These are phyloP conservation scores for Carex arenaria DNA, from an alignment of 202 grass and related monocot species.

Conservation along the genomic window DNA sequence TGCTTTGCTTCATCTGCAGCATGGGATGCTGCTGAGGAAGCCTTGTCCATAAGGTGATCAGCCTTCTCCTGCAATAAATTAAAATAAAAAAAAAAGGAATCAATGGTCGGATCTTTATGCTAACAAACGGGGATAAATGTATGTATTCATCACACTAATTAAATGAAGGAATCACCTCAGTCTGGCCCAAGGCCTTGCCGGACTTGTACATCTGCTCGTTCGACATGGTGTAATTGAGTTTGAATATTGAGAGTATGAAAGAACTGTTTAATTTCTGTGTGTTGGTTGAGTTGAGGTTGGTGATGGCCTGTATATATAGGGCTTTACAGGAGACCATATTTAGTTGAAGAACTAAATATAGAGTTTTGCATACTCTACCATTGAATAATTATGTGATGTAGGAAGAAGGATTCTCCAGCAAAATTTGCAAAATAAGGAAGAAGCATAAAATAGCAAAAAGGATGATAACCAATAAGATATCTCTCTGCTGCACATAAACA, in stretches of 20 bases:
- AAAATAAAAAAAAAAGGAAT: neutral
- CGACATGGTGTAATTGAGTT: conserved; percentile 17
- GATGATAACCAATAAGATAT: neutral
- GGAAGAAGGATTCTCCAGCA: neutral
- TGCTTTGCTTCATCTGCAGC: neutral
- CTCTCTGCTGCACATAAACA: neutral
- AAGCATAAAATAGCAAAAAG: conserved; percentile 1
- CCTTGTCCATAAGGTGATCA: conserved; percentile 1
- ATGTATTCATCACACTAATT: neutral
- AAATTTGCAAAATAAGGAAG: neutral
- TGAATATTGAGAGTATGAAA: neutral
- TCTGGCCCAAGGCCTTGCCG: conserved; percentile 5
- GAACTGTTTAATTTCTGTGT: neutral
- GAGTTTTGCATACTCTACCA: neutral
- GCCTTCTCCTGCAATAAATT: conserved; percentile 7
- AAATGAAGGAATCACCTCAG: neutral
- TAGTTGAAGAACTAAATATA: conserved; percentile 15
- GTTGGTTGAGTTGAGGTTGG: neutral
- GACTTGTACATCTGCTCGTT: conserved; percentile 21
- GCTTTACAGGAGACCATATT: neutral
- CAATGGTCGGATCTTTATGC: neutral
- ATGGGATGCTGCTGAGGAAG: neutral
- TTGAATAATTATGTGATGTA: neutral
- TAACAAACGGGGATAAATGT: neutral
- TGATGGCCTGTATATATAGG: conserved; percentile 5